phyloP scores from a whole-genome alignment of 1,139 yeast genomes.

The Geotrichum macrosporum region DNA sequence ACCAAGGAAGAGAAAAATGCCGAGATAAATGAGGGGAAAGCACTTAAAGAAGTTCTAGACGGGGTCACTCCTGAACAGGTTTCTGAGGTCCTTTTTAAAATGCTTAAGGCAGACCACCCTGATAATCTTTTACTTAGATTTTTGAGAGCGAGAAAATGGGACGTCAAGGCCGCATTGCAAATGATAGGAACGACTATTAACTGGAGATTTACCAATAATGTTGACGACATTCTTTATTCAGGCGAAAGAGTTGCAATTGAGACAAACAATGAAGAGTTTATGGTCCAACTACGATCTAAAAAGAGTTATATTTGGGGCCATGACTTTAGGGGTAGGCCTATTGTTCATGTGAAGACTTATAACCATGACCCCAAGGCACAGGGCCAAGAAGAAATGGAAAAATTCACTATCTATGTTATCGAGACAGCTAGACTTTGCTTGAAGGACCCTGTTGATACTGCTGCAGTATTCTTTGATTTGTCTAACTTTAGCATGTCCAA shows the following conservation, averaged over 20 bases:
- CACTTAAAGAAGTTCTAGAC: slow-evolving; percentile 12
- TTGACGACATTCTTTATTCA: slow-evolving; percentile 52
- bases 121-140: slow-evolving; percentile 66
- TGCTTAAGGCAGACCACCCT: slow-evolving; percentile 62
- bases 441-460: slow-evolving; percentile 63
- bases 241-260: slow-evolving; percentile 54
- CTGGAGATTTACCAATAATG: slow-evolving; percentile 63
- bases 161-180: slow-evolving; percentile 54
- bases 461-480: slow-evolving; percentile 70
- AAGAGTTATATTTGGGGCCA: slow-evolving; percentile 64
- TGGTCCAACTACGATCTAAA: slow-evolving; percentile 50
- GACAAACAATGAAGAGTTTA: slow-evolving; percentile 44
- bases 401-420: slow-evolving; percentile 60
- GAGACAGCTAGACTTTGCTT: slow-evolving; percentile 65
- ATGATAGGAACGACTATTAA: slow-evolving; percentile 63
- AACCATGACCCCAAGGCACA: slow-evolving; percentile 70
- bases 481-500: slow-evolving; percentile 69
- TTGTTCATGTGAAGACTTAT: slow-evolving; percentile 67
- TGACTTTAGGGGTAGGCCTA: slow-evolving; percentile 63
- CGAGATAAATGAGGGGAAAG: slow-evolving; percentile 22
- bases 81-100: slow-evolving; percentile 42
- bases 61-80: slow-evolving; percentile 19
- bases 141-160: slow-evolving; percentile 71
- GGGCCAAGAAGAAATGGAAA: slow-evolving; percentile 60
- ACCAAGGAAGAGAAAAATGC: slow-evolving; percentile 8